Base-by-base conservation (phyloP, 129 eudicot species). In the Tagetes erecta region DNA sequence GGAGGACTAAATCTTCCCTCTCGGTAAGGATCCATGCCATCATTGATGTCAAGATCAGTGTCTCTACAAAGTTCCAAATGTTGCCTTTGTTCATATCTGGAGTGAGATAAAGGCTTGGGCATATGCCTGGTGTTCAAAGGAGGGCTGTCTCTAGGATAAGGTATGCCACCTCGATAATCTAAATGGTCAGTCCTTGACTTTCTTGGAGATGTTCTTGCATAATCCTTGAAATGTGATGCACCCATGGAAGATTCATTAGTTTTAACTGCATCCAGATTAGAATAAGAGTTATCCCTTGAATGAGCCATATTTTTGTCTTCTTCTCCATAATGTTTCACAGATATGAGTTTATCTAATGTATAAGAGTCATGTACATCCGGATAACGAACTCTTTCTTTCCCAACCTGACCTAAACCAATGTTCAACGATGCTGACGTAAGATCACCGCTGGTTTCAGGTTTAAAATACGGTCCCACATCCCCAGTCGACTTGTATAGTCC, bases 321-420 rank as follows among this genome's bases (percentile, higher is more conserved):
- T 8, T 76, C 78, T 13, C 34, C 76, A 62, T 76, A 77, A 42
- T 66, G 76, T 47, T 73, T 80, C 74, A 65, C 71, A 27, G 41
- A 68, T 68, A 78, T 14, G n/a, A 75, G 53, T 72, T 81, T 86
- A 49, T 86, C 86, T 8, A 59, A 51, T 3, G 67, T 42, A 62
- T 36, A 67, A 2, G 84, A 45, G 68, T 76, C 78, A 42, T 35
- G 68, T 2, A 57, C 57, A 14, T 79, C 82, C 0, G 78, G 80
- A 42, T 77, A 86, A 38, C 30, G 76, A 72, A 67, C 79, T 67
- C 80, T 81, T 49, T 83, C 84, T 71, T 86, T 83, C 65, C 74
- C 84, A 39, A 58, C 38, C 68, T 62, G 68, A 67, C 63, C 82
- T 46, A 79, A 45, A 72, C 68, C 82, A 52, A 79, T 49, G 57